These are phyloP conservation scores for Mrakia hoshinonis DNA, from an alignment of 768 basidiomycete genomes.

Conservation along the genomic window DNA sequence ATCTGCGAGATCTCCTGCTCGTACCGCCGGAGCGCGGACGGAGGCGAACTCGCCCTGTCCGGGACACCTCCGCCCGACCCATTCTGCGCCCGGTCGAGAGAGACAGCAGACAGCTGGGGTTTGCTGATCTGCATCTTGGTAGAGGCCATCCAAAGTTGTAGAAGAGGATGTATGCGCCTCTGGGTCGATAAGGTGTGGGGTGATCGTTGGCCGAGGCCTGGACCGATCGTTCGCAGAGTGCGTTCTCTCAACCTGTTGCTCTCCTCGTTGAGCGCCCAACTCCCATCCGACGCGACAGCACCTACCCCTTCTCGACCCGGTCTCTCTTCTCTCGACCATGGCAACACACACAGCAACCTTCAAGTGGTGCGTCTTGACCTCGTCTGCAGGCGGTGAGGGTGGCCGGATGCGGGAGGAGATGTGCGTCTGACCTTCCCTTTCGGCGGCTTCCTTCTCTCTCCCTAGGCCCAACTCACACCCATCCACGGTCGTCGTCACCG, in stretches of 20 bases:
- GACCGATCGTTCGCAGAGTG: too few relatives aligned
- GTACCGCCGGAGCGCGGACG: constrained; percentile 50
- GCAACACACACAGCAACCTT: constrained; percentile 9
- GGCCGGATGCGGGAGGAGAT: neutral
- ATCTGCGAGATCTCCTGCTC: constrained; percentile 88
- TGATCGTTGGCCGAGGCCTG: too few relatives aligned
- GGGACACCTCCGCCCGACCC: neutral
- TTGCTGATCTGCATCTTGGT: too few relatives aligned
- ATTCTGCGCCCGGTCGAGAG: neutral
- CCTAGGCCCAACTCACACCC: constrained; percentile 13
- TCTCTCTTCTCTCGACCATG: neutral
- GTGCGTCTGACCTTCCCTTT: neutral
- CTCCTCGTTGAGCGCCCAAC: too few relatives aligned
- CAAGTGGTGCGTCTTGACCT: neutral
- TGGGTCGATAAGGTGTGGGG: too few relatives aligned
- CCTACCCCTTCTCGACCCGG: neutral
- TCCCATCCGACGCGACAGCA: neutral
- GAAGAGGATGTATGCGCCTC: too few relatives aligned
- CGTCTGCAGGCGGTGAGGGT: too few relatives aligned
- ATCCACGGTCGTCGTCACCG: constrained; percentile 10
- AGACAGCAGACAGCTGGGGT: too few relatives aligned
- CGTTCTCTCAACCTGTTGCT: too few relatives aligned
- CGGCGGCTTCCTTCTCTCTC: neutral
- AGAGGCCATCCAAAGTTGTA: too few relatives aligned
- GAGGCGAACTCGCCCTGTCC: neutral